Conservation (phyloP, 441 rosid species). For the Euphorbia schlechtendalii region DNA sequence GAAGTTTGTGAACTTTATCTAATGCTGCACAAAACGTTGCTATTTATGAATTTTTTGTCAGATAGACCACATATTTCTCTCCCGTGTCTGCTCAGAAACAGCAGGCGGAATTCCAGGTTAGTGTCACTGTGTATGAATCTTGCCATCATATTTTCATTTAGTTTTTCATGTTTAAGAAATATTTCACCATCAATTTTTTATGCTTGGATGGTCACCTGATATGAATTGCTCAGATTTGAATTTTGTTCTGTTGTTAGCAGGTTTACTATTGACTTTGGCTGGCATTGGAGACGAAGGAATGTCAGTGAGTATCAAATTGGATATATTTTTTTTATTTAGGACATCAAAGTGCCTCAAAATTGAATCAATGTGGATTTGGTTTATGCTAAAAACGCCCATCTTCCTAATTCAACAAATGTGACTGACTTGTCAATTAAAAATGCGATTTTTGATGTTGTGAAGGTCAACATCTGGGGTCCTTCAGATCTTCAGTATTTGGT, state of each 20-base stretch:
- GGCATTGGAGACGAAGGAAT: constrained; percentile 70
- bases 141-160: neutral
- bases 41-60: constrained; percentile 29
- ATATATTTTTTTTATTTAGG: neutral
- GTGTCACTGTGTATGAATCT: constrained; percentile 20
- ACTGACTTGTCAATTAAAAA: neutral
- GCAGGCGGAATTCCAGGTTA: constrained; percentile 94
- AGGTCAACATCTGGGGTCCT: constrained; percentile 97
- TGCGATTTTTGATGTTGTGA: constrained; percentile 21
- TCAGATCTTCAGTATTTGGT: constrained; percentile 81
- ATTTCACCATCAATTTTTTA: neutral
- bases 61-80: constrained; percentile 90
- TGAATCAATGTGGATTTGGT: constrained; percentile 5
- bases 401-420: neutral
- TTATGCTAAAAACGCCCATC: neutral
- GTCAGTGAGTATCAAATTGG: constrained; percentile 43
- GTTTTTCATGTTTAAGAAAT: too few relatives aligned
- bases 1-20: constrained; percentile 7
- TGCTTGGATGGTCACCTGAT: constrained; percentile 4
- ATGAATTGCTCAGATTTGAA: constrained; percentile 7
- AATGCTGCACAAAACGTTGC: neutral
- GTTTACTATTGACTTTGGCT: constrained; percentile 65
- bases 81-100: constrained; percentile 93
- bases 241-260: constrained; percentile 29
- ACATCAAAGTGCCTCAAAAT: neutral